Evolutionary conservation across 345 rosid species (phyloP).

Genomic region (Salix viminalis): DNA sequence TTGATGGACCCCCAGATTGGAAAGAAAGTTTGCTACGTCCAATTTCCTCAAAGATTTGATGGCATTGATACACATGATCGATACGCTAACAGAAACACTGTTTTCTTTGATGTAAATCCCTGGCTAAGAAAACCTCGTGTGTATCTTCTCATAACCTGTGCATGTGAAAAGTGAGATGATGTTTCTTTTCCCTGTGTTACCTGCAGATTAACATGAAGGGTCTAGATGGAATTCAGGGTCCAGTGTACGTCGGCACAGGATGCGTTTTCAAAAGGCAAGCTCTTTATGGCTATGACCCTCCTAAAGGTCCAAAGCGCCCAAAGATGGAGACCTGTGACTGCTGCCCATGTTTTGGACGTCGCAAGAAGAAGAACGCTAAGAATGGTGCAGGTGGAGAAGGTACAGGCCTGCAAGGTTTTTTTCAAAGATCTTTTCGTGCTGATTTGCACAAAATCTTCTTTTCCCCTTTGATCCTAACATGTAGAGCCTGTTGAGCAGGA

Average conservation of each 20-base stretch:
- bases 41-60: slow-evolving; percentile 32
- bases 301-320: slow-evolving; percentile 55
- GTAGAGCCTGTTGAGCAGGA: slow-evolving; percentile 22
- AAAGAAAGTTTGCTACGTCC: slow-evolving; percentile 31
- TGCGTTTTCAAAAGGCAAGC: slow-evolving; percentile 34
- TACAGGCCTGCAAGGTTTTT: slow-evolving; percentile 56
- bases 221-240: slow-evolving; percentile 34
- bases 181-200: not conserved
- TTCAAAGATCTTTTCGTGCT: slow-evolving; percentile 2
- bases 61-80: slow-evolving; percentile 33
- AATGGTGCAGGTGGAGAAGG: slow-evolving; percentile 43
- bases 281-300: slow-evolving; percentile 27
- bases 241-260: slow-evolving; percentile 35
- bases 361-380: slow-evolving; percentile 56
- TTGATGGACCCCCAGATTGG: slow-evolving; percentile 33
- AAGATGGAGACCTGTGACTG: slow-evolving; percentile 96
- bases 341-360: slow-evolving; percentile 92
- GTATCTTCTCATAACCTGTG: not conserved
- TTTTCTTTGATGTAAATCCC: slow-evolving; percentile 29
- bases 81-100: slow-evolving; percentile 34
- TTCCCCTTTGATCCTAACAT: not conserved
- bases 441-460: not conserved
- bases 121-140: not conserved
- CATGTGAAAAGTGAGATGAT: not conserved
- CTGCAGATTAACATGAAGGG: slow-evolving; percentile 38